Evolutionary conservation across 2,329 filamentous ascomycete genomes (phyloP).

Genomic region (Colletotrichum neosansevieriae): DNA sequence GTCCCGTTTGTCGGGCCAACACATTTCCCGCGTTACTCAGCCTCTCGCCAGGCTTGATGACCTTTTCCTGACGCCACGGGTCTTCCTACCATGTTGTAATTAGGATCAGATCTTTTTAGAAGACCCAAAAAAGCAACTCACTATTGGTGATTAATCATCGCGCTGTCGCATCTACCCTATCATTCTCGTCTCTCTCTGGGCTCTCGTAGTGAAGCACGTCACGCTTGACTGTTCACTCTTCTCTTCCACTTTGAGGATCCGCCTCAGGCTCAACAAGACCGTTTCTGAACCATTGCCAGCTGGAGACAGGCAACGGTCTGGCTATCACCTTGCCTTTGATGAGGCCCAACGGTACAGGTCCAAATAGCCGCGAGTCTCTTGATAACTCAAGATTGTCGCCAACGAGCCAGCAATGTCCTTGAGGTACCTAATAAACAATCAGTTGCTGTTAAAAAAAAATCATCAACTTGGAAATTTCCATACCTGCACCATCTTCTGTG

Average conservation of each 20-base stretch:
- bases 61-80: conserved; percentile 27
- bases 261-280: conserved; percentile 51
- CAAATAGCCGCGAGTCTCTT: conserved; percentile 87
- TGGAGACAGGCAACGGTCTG: conserved; percentile 65
- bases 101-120: conserved; percentile 41
- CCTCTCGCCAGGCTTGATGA: conserved; percentile 36
- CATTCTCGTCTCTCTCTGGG: no score
- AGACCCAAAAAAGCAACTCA: conserved; percentile 27
- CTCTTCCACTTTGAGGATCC: background rate
- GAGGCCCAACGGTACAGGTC: conserved; percentile 86
- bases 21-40: conserved; percentile 31
- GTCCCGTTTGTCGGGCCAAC: conserved; percentile 35
- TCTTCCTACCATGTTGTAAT: conserved; percentile 38
- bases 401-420: conserved; percentile 90
- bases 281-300: conserved; percentile 64
- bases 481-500: conserved; percentile 73
- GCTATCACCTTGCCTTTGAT: conserved; percentile 85
- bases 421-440: conserved; percentile 75
- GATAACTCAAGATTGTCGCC: conserved; percentile 91
- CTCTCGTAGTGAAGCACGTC: background rate
- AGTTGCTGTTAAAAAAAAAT: background rate
- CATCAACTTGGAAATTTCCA: background rate
- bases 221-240: background rate
- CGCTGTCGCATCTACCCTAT: background rate
- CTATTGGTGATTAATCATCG: conserved; percentile 21